Evolutionary conservation across 2,329 filamentous ascomycete species (phyloP), one percentile per base, ranked within the genome.

Genomic region (Rutstroemia sp.): DNA sequence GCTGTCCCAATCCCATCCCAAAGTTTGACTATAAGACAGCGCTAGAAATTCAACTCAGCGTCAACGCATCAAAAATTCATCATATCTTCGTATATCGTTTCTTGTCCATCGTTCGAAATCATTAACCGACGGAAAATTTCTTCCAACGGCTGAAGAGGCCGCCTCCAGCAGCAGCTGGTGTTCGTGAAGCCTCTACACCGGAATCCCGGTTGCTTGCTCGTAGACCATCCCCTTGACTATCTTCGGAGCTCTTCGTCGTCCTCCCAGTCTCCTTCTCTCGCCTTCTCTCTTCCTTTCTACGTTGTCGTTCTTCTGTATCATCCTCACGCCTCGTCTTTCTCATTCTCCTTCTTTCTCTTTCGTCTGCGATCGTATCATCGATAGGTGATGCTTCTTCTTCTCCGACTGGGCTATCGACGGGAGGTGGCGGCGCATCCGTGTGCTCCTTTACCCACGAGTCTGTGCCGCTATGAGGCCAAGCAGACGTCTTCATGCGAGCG

Each of bases 361-460:
- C 67, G 51, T 67, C 66, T 8, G 58, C 62, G 51, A 56, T 45
- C 2, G 56, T 60, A 40, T 65, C 64, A 23, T 67, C 65, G 19
- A 51, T 57, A n/a, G 54, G 57, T 5, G 38, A 36, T 25, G 48
- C 59, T 44, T 64, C 64, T 73, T 39, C 60, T n/a, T 44, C 48
- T 21, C 27, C 27, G 10, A 30, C 9, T 30, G 58, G 56, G 9
- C 47, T 46, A 48, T 65, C 72, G 0, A 76, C 74, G 1, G 79
- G 80, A 2, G 82, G 81, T 2, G 81, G 80, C 1, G 80, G 80
- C 3, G 81, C 81, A 62, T 84, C 82, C 2, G 78, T 80, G 62
- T 83, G 78, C 12, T 85, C 81, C 68, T 84, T 84, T 4, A 85
- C 82, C 83, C 83, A 86, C 0, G 81, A 84, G 8, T 79, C 81